These are phyloP conservation scores for Leishmania arabica DNA, from an alignment of 208 protist genomes.

Conservation along the genomic window DNA sequence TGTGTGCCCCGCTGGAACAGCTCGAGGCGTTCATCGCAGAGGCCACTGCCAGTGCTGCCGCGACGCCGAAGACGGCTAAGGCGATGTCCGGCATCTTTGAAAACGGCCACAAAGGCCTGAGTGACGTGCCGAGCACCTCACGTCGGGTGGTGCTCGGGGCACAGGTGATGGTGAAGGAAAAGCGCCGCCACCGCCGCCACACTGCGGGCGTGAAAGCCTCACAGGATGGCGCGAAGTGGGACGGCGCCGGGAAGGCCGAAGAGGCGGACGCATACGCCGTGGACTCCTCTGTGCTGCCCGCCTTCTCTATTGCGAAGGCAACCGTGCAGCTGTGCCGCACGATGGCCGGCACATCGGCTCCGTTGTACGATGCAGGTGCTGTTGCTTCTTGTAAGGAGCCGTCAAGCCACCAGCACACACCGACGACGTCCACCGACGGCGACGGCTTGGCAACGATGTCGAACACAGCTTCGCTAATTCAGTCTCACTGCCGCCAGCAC, in stretches of 20 bases:
- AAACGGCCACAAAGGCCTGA: conserved; percentile 4
- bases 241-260: background rate
- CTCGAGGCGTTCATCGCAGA: conserved; percentile 18
- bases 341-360: background rate
- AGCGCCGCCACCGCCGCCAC: conserved; percentile 18
- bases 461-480: background rate
- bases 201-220: background rate
- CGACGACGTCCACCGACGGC: background rate
- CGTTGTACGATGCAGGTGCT: background rate
- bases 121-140: background rate
- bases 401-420: background rate
- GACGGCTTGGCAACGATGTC: background rate
- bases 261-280: background rate
- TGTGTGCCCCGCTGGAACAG: conserved; percentile 26
- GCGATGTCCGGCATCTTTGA: background rate
- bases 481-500: background rate
- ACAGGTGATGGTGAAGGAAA: conserved; percentile 18
- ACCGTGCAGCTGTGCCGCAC: conserved; percentile 26
- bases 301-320: conserved; percentile 8
- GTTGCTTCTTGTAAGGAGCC: background rate
- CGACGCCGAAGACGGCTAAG: background rate
- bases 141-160: conserved; percentile 22
- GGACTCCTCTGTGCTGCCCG: conserved; percentile 10
- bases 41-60: conserved; percentile 14
- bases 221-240: background rate